Base-by-base conservation (phyloP, 2,329 filamentous ascomycete genomes). In the Aspergillus alliaceus region DNA sequence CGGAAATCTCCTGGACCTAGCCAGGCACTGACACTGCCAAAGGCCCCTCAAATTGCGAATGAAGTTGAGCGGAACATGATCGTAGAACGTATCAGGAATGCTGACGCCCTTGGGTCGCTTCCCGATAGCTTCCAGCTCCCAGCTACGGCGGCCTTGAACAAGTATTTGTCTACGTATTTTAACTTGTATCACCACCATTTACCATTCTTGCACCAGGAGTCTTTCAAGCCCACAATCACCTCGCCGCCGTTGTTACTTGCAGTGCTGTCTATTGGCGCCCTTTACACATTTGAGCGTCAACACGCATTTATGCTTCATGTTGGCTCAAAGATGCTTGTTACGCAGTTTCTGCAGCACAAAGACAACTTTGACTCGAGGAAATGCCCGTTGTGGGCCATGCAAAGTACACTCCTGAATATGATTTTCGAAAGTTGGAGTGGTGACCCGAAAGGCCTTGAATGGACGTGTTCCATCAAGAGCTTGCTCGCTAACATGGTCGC, bases 351-450 rank as follows among this genome's bases (percentile, higher is more conserved):
- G 61, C 92, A 96, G 77, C 96, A 97, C 79, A 97, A 97, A 81
- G 93, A 97, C 75, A 96, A 96, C 77, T 98, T 98, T 75, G 96
- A 93, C 80, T 98, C 95, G 8, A 88, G 93, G 67, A 98, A 97
- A 75, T 98, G 93, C 69, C 95, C 95, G 4, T 78, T 99, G 14
- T 98, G 95, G 93, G 95, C 93, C 48, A 98, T 98, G 91, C 95
- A 99, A 74, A 91, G 91, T 73, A 96, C 93, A 3, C 80, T 99
- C 53, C 82, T 99, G 57, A 99, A 99, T 81, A 98, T 98, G 95
- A 88, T 97, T 64, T 98, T 99, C 74, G 92, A 95, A 54, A 98
- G 93, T 81, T 99, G 95, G 95, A 98, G 95, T 74, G 95, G 95
- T 68, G 95, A 98, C 70, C 90, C 95, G 34, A 98, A 97, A 77